A percentile compares a stretch with the other conserved stretches of the same genome.
phyloP scores from a whole-genome alignment of 2,329 filamentous ascomycete species.

The Xenosphaeropsis pyriputrescens region DNA sequence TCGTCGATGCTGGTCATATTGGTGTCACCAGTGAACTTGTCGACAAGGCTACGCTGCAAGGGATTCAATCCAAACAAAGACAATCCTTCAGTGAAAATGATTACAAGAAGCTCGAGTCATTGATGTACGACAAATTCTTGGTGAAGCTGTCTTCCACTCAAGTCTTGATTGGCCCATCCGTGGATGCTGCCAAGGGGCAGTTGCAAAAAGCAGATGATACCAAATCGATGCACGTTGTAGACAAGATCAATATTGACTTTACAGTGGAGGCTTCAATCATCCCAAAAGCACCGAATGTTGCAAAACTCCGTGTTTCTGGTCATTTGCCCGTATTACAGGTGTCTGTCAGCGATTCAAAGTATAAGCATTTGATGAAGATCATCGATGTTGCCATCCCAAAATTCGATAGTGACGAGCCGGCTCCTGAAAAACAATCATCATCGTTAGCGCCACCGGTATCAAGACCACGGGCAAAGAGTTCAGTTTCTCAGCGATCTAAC shows the following conservation, averaged over 20 bases:
- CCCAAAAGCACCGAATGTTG: constrained; percentile 87
- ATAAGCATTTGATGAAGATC: constrained; percentile 91
- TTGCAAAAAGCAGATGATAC: constrained; percentile 52
- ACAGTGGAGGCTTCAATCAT: constrained; percentile 91
- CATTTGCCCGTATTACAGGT: constrained; percentile 86
- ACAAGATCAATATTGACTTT: constrained; percentile 96
- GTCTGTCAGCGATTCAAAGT: constrained; percentile 85
- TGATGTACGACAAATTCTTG: constrained; percentile 97
- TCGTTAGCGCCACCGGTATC: constrained; percentile 1
- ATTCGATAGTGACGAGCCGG: constrained; percentile 38
- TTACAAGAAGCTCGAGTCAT: constrained; percentile 69
- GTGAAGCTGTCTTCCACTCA: constrained; percentile 91
- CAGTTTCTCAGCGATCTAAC: constrained; percentile 20
- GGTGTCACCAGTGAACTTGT: constrained; percentile 90
- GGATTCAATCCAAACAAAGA: constrained; percentile 83
- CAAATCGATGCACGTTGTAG: constrained; percentile 75
- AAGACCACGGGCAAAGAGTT: constrained; percentile 11
- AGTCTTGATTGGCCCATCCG: constrained; percentile 84
- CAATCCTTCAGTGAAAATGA: constrained; percentile 82
- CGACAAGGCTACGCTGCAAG: constrained; percentile 75
- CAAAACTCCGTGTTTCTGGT: constrained; percentile 81
- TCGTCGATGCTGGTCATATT: constrained; percentile 91
- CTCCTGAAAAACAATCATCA: not conserved
- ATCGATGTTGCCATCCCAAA: constrained; percentile 92
- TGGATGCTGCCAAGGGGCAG: constrained; percentile 78